Evolutionary conservation across 2,329 filamentous ascomycete species (phyloP).

Genomic region (Westerdykella aurantiaca): DNA sequence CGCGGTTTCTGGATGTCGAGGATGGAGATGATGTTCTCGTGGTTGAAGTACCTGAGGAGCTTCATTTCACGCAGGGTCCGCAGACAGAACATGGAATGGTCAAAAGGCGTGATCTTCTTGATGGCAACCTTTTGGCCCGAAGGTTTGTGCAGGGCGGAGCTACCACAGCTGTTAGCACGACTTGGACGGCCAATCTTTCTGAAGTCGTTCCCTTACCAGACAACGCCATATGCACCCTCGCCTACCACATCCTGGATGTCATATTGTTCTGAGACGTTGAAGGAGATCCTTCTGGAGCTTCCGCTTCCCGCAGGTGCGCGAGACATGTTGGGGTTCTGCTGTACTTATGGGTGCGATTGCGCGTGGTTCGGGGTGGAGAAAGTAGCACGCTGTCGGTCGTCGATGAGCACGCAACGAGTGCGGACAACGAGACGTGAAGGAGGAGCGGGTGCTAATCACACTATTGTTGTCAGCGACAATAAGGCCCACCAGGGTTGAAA

Average conservation of each 20-base stretch:
- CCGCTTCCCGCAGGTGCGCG: constrained; percentile 40
- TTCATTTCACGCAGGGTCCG: constrained; percentile 98
- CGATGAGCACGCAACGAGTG: constrained; percentile 1
- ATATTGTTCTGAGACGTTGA: constrained; percentile 99
- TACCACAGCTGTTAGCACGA: constrained; percentile 38
- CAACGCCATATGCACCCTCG: constrained; percentile 96
- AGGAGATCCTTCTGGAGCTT: constrained; percentile 85
- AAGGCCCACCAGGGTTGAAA: constrained; percentile 4
- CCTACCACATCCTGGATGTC: constrained; percentile 99
- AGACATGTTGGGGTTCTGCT: constrained; percentile 28
- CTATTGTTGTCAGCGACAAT: constrained; percentile 3
- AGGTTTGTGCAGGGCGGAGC: constrained; percentile 95
- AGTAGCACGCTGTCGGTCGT: constrained; percentile 11
- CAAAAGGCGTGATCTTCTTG: constrained; percentile 99
- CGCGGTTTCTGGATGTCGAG: constrained; percentile 97
- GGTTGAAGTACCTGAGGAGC: constrained; percentile 96
- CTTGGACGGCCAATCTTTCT: background rate
- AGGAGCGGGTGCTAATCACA: background rate
- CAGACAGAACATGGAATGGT: constrained; percentile 98
- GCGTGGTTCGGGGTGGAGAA: constrained; percentile 14
- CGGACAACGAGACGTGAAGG: constrained; percentile 1
- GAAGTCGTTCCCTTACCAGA: constrained; percentile 63
- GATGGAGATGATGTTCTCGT: constrained; percentile 99
- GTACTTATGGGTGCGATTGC: constrained; percentile 8
- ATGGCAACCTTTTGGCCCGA: constrained; percentile 98